A percentile compares a stretch with the other conserved stretches of the same genome.
Evolutionary conservation across 1,284 basidiomycete species (phyloP).

Genomic region (Ganoderma leucocontextum): DNA sequence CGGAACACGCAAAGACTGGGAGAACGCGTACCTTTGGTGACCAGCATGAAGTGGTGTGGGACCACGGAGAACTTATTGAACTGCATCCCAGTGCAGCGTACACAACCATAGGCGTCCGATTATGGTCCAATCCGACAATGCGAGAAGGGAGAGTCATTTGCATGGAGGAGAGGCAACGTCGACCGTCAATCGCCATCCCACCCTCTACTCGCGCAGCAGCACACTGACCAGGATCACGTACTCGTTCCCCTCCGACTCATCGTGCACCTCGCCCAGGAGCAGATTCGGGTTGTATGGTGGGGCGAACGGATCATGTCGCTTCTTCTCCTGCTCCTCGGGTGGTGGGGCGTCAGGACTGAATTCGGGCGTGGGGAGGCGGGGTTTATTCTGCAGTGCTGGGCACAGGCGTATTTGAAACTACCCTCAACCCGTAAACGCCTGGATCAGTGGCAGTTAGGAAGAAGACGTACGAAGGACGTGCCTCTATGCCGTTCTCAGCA

Average conservation of each 20-base stretch:
- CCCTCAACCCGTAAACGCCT: constrained; percentile 5
- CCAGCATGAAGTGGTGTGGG: constrained; percentile 82
- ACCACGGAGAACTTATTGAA: constrained; percentile 89
- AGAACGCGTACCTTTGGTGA: constrained; percentile 70
- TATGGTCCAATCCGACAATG: background rate
- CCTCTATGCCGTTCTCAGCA: constrained; percentile 69
- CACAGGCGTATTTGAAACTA: constrained; percentile 87
- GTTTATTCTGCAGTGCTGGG: constrained; percentile 83
- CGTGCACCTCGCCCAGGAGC: constrained; percentile 74
- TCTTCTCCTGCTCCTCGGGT: constrained; percentile 41
- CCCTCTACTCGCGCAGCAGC: background rate
- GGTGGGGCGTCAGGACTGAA: constrained; percentile 45
- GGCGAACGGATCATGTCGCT: constrained; percentile 73
- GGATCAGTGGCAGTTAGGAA: too few species aligned
- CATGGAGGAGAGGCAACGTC: background rate
- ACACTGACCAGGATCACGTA: constrained; percentile 79
- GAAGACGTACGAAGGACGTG: constrained; percentile 42
- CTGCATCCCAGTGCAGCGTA: constrained; percentile 46
- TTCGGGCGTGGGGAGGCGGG: constrained; percentile 55
- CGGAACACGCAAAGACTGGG: constrained; percentile 11
- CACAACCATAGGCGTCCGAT: background rate
- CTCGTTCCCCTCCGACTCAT: constrained; percentile 65
- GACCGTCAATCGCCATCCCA: constrained; percentile 3
- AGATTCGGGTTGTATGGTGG: constrained; percentile 83
- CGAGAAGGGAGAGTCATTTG: background rate